Evolutionary conservation across 2,329 filamentous ascomycete genomes (phyloP), one percentile per base, ranked within the genome.

Genomic region (Colletotrichum sp.): DNA sequence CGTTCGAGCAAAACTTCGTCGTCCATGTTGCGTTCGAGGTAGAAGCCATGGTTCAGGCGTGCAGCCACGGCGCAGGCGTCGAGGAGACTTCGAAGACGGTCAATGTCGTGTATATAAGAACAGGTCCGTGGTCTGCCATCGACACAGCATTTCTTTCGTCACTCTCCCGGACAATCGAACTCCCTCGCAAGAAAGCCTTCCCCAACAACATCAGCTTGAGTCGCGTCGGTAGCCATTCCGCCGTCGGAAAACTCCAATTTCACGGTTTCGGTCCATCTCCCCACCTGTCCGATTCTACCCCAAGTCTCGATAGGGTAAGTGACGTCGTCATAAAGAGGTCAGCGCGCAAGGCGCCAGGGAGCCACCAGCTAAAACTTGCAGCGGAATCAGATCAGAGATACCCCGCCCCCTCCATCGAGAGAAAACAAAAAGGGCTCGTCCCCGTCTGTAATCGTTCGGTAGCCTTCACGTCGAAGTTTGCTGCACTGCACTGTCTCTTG

Each of bases 311-410:
- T 74, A 73, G 26, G 70, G 64, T 76, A 74, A 69, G 74, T 74
- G 70, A 75, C 64, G 63, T 76, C 74, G 74, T 73, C 70, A 60
- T 72, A 69, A 65, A 57, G 52, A 74, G 66, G 74, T 74, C 70
- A 75, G 59, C 65, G 70, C 73, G 57, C 71, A 12, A 65, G 30
- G 52, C 36, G 68, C 57, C 39, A 18, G 59, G 57, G 36, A 59
- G 73, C 59, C 73, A 48, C 70, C 73, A 73, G 69, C 74, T 76
- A 68, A 74, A 65, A 65, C 74, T n/a, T 60, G 74, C 60, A 36
- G 63, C 26, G 30, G 48, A 63, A 60, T 69, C 67, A 69, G 55
- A 65, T 64, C 65, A 76, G 64, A 74, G 59, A 60, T 73, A 76
- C 71, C 73, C 73, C 73, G 70, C 70, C 55, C 70, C 44, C 57